These are phyloP conservation scores for Chlorella variabilis DNA, from an alignment of 163 green algal genomes.

Conservation along the genomic window DNA sequence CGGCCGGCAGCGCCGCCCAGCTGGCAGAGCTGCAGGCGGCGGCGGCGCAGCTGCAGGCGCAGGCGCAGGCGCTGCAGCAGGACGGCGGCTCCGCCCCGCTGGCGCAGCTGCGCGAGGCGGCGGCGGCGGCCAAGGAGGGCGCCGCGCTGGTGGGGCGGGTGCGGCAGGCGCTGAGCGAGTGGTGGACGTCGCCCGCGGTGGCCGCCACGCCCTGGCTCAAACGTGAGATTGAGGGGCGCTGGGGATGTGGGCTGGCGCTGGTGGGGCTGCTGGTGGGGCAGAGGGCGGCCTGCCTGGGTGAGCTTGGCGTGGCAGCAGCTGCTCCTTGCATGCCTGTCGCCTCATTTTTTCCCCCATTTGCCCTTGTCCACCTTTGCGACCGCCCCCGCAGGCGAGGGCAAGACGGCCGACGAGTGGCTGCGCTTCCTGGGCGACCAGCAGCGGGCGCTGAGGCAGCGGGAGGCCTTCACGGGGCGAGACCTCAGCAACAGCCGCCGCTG, in stretches of 20 bases:
- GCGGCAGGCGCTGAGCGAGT: conserved; percentile 30
- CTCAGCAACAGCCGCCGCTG: neutral
- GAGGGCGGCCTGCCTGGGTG: too few relatives aligned
- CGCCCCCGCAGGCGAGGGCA: neutral
- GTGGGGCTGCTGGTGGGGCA: too few relatives aligned
- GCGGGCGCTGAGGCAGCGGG: conserved; percentile 4
- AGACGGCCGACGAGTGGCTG: conserved; percentile 24
- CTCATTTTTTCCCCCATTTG: too few relatives aligned
- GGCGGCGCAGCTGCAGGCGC: neutral
- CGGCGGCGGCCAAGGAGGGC: neutral
- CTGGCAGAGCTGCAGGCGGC: neutral
- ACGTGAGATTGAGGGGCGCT: conserved; percentile 3
- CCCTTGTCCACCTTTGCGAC: too few relatives aligned
- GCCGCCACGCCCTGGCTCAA: conserved; percentile 12
- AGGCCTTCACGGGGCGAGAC: neutral
- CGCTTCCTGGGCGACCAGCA: conserved; percentile 19
- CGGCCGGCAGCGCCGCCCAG: neutral
- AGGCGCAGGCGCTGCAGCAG: neutral
- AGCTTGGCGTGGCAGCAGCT: neutral
- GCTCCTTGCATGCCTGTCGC: too few relatives aligned
- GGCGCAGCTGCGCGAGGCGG: conserved; percentile 9
- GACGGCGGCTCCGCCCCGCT: neutral
- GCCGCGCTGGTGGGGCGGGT: neutral
- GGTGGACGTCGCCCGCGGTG: conserved; percentile 19
- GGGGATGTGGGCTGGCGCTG: too few relatives aligned